A percentile compares a stretch with the other conserved stretches of the same genome.
Evolutionary conservation across 495 filamentous ascomycete genomes (phyloP).

Genomic region (Clohesyomyces aquaticus): DNA sequence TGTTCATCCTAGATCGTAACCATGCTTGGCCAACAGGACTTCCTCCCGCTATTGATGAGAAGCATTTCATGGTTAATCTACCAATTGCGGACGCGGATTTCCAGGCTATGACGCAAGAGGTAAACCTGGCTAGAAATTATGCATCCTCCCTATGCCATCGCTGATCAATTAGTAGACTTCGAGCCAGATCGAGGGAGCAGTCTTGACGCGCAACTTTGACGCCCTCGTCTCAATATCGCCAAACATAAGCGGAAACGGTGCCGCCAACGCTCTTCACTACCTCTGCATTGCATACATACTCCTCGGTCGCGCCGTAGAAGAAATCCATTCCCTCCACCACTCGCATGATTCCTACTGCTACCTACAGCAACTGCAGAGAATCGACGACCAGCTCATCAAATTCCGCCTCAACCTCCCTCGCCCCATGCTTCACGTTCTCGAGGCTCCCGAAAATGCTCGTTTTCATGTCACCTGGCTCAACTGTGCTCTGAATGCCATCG

Average conservation of each 20-base stretch:
- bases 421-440: constrained; percentile 16
- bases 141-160: background rate
- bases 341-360: constrained; percentile 14
- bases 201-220: constrained; percentile 27
- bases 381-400: constrained; percentile 22
- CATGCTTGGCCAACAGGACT: constrained; percentile 30
- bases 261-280: constrained; percentile 27
- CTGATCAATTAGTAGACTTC: background rate
- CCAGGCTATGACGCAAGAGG: constrained; percentile 18
- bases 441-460: constrained; percentile 10
- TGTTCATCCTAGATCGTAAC: constrained; percentile 33
- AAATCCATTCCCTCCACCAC: constrained; percentile 30
- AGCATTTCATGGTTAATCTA: constrained; percentile 29
- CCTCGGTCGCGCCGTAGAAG: constrained; percentile 26
- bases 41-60: constrained; percentile 30
- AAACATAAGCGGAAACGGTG: background rate
- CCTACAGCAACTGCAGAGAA: constrained; percentile 3
- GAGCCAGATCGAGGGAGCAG: background rate
- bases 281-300: constrained; percentile 28
- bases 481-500: constrained; percentile 20
- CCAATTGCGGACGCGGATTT: constrained; percentile 16
- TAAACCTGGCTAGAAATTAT: too few species aligned
- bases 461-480: constrained; percentile 28
- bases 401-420: constrained; percentile 35
- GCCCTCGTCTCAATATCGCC: constrained; percentile 6